Evolutionary conservation across 371 early-diverging fungal species (phyloP), one percentile per base, ranked within the genome.

Genomic region (Rhizomucor miehei): DNA sequence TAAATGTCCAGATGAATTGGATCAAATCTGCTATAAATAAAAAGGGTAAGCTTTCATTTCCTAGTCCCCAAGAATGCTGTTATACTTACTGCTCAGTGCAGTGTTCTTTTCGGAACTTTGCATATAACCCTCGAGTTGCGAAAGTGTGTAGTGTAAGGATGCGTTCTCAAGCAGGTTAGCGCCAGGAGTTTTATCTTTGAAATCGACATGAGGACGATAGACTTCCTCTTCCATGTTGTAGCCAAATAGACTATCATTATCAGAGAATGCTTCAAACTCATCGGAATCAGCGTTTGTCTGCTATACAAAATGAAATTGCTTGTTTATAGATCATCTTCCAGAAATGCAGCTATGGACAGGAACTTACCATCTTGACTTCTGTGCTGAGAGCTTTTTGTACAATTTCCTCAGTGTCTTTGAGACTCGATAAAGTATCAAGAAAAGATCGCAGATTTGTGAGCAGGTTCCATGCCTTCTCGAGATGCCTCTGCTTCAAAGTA

Each of bases 401-500:
- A 0, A 47, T 17, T 13, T 60, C 23, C 16, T 44, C 23, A 8
- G 41, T 53, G 1, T 34, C 45, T 2, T 45, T 46, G 8, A 17
- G 14, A 1, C 62, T 56, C 20, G 69, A 54, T 8, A 73, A 52
- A 16, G 69, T 65, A 9, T 79, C 75, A 17, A 80, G 66, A 29
- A 79, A 76, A 5, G 52, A 41, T 24, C 70, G 59, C 48, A 80
- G 66, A 48, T 77, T 71, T 39, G 52, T 73, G 1, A 83, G 48
- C 44, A 81, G 59, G 0, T 66, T 62, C 66, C 81, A 71, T 0
- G 69, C 52, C 12, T 70, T 69, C 37, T 77, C 80, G 48, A 71
- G 80, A 23, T 81, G 71, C 6, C 79, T 65, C 35, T 79, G 77
- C 44, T 71, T 72, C 40, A 80, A 36, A 1, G 79, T 74, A 46